A percentile compares a stretch with the other conserved stretches of the same genome.
Evolutionary conservation across 768 basidiomycete species (phyloP).

Genomic region (Tulasnella sp.): DNA sequence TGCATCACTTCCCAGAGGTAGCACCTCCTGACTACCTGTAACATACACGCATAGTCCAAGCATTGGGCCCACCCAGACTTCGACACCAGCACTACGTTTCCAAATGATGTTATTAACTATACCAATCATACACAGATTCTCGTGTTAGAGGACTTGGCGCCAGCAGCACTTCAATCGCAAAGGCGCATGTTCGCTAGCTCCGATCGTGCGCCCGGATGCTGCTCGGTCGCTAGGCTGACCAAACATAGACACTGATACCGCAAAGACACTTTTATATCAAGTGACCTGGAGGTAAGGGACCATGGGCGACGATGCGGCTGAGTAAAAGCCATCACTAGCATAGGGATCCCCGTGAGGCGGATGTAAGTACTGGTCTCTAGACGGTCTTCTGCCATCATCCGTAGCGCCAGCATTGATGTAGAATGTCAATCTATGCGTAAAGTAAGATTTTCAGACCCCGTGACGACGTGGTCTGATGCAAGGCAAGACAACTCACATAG

Average conservation of each 20-base stretch:
- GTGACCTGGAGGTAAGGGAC: slow-evolving; percentile 3
- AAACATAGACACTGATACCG: neutral
- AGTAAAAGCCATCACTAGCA: slow-evolving; percentile 9
- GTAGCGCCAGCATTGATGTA: slow-evolving; percentile 24
- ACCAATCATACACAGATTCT: too few species aligned
- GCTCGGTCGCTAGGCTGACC: neutral
- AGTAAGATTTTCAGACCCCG: neutral
- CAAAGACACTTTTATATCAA: neutral
- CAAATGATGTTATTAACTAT: too few species aligned
- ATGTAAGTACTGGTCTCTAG: neutral
- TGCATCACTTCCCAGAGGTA: too few species aligned
- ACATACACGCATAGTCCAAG: too few species aligned
- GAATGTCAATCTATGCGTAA: neutral
- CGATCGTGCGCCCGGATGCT: too few species aligned
- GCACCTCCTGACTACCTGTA: too few species aligned
- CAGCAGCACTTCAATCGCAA: too few species aligned
- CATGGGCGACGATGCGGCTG: slow-evolving; percentile 3
- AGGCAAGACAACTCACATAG: neutral
- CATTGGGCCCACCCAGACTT: too few species aligned
- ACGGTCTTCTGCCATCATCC: neutral
- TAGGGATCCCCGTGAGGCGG: neutral
- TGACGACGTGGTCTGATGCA: neutral
- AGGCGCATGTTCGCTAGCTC: too few species aligned
- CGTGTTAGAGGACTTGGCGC: too few species aligned
- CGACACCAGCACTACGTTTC: too few species aligned